phyloP scores from a whole-genome alignment of 2,329 filamentous ascomycete genomes.

The Pseudonectria foliicola region DNA sequence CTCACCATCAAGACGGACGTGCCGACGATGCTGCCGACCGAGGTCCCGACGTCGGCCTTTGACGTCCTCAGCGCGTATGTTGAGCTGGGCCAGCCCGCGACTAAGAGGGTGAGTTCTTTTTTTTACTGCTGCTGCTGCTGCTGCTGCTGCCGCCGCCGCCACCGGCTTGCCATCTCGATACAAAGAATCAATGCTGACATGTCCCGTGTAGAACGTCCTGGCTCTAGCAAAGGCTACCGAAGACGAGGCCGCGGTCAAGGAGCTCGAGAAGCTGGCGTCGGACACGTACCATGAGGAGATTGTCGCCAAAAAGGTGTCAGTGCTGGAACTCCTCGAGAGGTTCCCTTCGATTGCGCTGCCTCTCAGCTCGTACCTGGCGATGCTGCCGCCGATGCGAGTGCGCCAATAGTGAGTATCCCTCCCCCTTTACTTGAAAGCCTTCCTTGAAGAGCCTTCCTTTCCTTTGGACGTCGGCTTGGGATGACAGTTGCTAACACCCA shows the following conservation, averaged over 20 bases:
- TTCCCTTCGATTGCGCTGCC: slow-evolving; percentile 54
- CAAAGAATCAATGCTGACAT: slow-evolving; percentile 13
- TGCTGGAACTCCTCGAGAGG: slow-evolving; percentile 63
- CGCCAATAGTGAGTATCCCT: slow-evolving; percentile 52
- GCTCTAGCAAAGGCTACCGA: slow-evolving; percentile 41
- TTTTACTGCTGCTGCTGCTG: no score
- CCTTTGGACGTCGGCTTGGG: no score
- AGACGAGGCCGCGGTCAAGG: slow-evolving; percentile 35
- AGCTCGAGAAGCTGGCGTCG: slow-evolving; percentile 41
- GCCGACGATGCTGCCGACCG: slow-evolving; percentile 47
- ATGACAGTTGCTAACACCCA: slow-evolving; percentile 30
- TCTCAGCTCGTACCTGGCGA: slow-evolving; percentile 59
- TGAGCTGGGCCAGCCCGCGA: slow-evolving; percentile 66
- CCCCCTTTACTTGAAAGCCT: no score
- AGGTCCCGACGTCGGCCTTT: slow-evolving; percentile 50
- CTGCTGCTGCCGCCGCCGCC: no score
- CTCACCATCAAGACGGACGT: slow-evolving; percentile 51
- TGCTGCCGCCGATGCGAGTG: slow-evolving; percentile 70
- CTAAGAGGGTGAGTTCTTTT: slow-evolving; percentile 55
- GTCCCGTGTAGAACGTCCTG: slow-evolving; percentile 27
- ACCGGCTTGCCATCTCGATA: no score
- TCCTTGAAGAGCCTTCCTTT: no score
- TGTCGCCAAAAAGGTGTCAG: slow-evolving; percentile 50
- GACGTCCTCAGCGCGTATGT: slow-evolving; percentile 64
- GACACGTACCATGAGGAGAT: slow-evolving; percentile 42